Base-by-base conservation (phyloP, 2,329 filamentous ascomycete species). In the Cadophora sp. region DNA sequence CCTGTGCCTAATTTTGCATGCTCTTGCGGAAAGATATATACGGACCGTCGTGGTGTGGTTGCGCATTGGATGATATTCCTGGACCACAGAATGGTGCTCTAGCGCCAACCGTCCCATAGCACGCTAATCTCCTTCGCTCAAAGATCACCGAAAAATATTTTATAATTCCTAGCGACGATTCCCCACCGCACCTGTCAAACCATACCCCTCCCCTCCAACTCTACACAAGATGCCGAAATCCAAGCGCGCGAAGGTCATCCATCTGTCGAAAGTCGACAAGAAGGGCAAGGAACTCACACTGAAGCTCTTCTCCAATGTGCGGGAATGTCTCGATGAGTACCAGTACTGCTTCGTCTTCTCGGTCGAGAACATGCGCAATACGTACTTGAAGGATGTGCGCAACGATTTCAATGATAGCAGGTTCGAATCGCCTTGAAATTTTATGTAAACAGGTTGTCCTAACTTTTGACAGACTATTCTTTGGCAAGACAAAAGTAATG, bases 401-500 rank as follows among this genome's bases (percentile, higher is more conserved):
- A 87, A 89, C 72, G 91, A 97, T 76, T 89, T 97, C 74, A 85
- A 85, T 59, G 94, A 97, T 82, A 91, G 91, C 83, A 88, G 92
- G 92, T 96, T 82, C 73, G 85, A 80, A 48, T 59, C 24, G 22
- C 30, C 33, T 14, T 39, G 20, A 4, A 22, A 11, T 14, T 14
- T 1, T 16, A n/a, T 14, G 7, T 39, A n/a, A 14, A 22, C 0
- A 8, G 13, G 9, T 8, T 5, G 5, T n/a, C 2, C 16, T 43
- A 59, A 60, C 61, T 22, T 22, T 1, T 11, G n/a, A 18, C 75
- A 96, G 94, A 75, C 84, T 99, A 79, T 98, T 98, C 88, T 98
- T 97, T 81, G 96, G 95, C 82, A 99, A 98, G 84, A 98, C 95
- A 68, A 98, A 98, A 83, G 94, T 99, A 80, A 98, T 98, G 94